Evolutionary conservation across 2,329 filamentous ascomycete species (phyloP).

Genomic region (Alternaria burnsii): DNA sequence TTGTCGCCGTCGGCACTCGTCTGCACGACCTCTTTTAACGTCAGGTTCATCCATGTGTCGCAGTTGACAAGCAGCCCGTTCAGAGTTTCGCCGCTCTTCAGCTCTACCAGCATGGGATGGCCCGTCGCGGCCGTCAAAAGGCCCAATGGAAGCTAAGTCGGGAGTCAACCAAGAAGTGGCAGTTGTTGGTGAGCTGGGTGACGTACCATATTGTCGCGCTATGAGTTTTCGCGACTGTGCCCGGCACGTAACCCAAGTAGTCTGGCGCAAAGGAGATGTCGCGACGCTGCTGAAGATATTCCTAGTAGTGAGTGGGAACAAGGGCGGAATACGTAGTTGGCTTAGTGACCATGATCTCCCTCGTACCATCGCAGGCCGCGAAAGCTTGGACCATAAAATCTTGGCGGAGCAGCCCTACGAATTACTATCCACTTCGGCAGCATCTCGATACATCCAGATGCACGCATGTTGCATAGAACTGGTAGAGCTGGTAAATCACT

Average conservation of each 20-base stretch:
- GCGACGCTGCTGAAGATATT: neutral
- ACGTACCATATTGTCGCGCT: conserved; percentile 36
- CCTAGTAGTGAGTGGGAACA: neutral
- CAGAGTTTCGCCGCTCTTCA: conserved; percentile 96
- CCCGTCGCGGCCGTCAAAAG: conserved; percentile 95
- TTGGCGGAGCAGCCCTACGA: conserved; percentile 16
- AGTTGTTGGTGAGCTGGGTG: conserved; percentile 8
- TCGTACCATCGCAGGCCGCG: conserved; percentile 10
- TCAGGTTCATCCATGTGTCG: conserved; percentile 99
- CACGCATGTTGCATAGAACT: neutral
- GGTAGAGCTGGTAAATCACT: neutral
- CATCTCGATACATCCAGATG: neutral
- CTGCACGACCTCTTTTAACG: conserved; percentile 95
- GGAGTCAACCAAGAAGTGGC: conserved; percentile 18
- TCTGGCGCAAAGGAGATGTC: neutral
- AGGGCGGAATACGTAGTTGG: conserved; percentile 1
- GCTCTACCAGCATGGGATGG: conserved; percentile 96
- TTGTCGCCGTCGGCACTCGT: conserved; percentile 94
- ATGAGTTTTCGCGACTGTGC: neutral
- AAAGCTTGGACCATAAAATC: conserved; percentile 6
- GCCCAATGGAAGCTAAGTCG: conserved; percentile 69
- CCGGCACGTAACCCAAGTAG: neutral
- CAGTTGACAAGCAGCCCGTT: conserved; percentile 96
- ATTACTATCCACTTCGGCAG: neutral
- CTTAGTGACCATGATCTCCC: conserved; percentile 1